Conservation (phyloP, 2,329 filamentous ascomycete species). For the Orbilia brochopaga region DNA sequence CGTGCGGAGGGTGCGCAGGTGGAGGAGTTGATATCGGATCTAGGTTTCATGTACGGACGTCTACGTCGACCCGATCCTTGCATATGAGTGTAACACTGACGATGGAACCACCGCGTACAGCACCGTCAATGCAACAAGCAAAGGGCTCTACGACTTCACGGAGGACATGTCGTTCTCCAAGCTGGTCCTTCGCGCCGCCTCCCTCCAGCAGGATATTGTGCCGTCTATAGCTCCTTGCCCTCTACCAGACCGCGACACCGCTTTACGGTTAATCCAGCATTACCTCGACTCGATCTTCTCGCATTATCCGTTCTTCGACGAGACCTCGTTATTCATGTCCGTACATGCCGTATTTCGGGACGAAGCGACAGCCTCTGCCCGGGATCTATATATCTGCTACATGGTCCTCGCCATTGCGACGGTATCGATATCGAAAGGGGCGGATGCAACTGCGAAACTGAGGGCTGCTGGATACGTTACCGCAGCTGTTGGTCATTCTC, state of each 20-base stretch:
- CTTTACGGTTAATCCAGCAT: slow-evolving; percentile 74
- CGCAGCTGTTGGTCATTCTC: slow-evolving; percentile 75
- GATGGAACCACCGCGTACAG: slow-evolving; percentile 60
- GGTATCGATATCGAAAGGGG: slow-evolving; percentile 54
- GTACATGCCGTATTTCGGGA: slow-evolving; percentile 82
- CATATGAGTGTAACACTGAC: slow-evolving; percentile 42
- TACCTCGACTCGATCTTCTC: slow-evolving; percentile 84
- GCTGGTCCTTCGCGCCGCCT: slow-evolving; percentile 82
- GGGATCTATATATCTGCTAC: slow-evolving; percentile 84
- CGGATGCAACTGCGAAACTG: slow-evolving; percentile 57
- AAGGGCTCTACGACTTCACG: slow-evolving; percentile 88
- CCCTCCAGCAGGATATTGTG: slow-evolving; percentile 56
- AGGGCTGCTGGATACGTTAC: slow-evolving; percentile 68
- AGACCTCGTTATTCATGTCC: slow-evolving; percentile 76
- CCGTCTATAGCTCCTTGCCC: slow-evolving; percentile 49
- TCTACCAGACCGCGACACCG: slow-evolving; percentile 74
- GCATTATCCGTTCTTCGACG: slow-evolving; percentile 81
- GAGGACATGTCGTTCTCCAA: slow-evolving; percentile 91
- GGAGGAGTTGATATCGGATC: slow-evolving; percentile 50
- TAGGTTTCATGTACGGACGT: slow-evolving; percentile 29
- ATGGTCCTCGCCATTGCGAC: slow-evolving; percentile 85
- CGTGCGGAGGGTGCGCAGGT: slow-evolving; percentile 48
- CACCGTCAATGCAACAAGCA: slow-evolving; percentile 89
- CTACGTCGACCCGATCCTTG: not conserved
- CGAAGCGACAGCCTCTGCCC: slow-evolving; percentile 66